phyloP scores from a whole-genome alignment of 164 flowering plant genomes.

The Houttuynia cordata region DNA sequence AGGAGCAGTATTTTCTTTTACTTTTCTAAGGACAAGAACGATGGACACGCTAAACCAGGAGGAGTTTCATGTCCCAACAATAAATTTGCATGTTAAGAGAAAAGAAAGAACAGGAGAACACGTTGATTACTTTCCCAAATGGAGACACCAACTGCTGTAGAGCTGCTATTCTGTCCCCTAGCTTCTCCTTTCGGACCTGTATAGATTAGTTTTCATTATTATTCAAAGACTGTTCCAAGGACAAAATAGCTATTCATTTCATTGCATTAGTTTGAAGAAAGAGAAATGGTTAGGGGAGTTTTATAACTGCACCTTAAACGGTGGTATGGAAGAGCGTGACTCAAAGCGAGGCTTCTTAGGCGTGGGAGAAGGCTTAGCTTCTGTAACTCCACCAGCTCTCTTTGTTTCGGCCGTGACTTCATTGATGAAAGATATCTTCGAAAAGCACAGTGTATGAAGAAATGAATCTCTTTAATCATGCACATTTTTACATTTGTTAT shows the following conservation, averaged over 20 bases:
- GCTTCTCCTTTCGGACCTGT: slow-evolving; percentile 88
- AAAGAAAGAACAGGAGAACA: not conserved
- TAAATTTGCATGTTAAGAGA: not conserved
- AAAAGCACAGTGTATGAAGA: slow-evolving; percentile 3
- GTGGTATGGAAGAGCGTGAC: slow-evolving; percentile 57
- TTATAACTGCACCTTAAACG: slow-evolving; percentile 50
- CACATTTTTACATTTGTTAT: not conserved
- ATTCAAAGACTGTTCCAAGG: not conserved
- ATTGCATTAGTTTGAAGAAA: not conserved
- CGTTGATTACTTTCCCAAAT: slow-evolving; percentile 63
- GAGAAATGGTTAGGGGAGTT: not conserved
- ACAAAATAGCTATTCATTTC: not conserved
- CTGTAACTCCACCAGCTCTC: slow-evolving; percentile 32
- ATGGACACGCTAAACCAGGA: not conserved
- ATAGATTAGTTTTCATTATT: not conserved
- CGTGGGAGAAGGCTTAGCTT: slow-evolving; percentile 31
- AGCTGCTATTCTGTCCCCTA: slow-evolving; percentile 91
- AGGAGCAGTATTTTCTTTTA: not conserved
- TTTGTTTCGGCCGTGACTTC: slow-evolving; percentile 46
- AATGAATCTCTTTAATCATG: not conserved
- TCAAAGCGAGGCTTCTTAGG: slow-evolving; percentile 63
- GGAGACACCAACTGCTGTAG: slow-evolving; percentile 94
- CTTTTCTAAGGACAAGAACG: not conserved
- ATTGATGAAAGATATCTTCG: slow-evolving; percentile 25
- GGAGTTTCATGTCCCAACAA: too few relatives aligned